Base-by-base conservation (phyloP, 305 asterid species). In the Andrographis paniculata region DNA sequence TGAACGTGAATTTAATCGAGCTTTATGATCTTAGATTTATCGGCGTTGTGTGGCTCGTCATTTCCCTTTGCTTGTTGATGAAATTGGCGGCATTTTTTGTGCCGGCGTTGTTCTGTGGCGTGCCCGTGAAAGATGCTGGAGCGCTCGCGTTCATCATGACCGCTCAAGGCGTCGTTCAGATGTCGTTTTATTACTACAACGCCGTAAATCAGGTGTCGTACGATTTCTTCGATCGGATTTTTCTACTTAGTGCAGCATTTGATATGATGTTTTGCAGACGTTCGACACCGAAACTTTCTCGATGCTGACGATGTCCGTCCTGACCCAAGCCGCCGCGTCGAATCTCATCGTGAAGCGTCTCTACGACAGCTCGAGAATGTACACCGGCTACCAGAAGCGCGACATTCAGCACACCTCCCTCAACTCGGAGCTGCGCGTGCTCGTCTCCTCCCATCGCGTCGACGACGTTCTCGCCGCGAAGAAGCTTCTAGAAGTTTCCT, bases 141-240 rank as follows among this genome's bases (percentile, higher is more conserved):
- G 81, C 92, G 36, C 91, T 88, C 39, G 64, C 97, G 14, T 69
- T 82, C 66, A 70, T 76, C 61, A 65, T 82, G 87, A 62, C 71
- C 46, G 65, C 89, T 21, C 97, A 84, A 64, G 97, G 97, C 56
- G 65, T 84, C 23, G 88, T 88, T 27, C 94, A 88, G 58, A 68
- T 88, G 79, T 69, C 89, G 0, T 75, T 67, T 51, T 82, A 79
- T 50, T 75, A 66, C 44, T 63, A 63, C 64, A 66, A 66, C 51
- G 21, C 55, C 43, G 70, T 73, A 31, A 77, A 73, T 45, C 93
- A 84, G 94, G 94, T 80, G 59, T 30, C 14, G 22, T 6, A 16
- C 18, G 30, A 17, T 12, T 18, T 9, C n/a, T 45, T 20, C 12
- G 3, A n/a, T n/a, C n/a, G n/a, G n/a, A n/a, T n/a, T 16, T 2